Evolutionary conservation across 2,329 filamentous ascomycete genomes (phyloP), one percentile per base, ranked within the genome.

Genomic region (Botrytis porri): DNA sequence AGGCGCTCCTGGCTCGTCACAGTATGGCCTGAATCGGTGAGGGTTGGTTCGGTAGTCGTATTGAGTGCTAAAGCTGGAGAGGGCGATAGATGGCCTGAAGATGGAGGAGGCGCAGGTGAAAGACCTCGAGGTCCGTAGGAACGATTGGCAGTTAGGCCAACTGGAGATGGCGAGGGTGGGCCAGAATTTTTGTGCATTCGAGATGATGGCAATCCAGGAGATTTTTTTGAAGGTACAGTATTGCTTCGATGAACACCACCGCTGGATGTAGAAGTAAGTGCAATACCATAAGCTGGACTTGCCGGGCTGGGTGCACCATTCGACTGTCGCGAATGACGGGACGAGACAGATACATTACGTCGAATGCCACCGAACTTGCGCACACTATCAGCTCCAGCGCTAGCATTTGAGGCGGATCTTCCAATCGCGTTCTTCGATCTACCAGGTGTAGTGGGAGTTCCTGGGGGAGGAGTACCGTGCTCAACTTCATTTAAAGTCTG

Each of bases 321-420:
- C 37, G 94, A 95, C 74, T 90, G 87, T 74, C 91, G 89, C 8
- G 95, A 97, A 77, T 93, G 90, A 77, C 91, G 90, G n/a, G 96
- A 98, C 6, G 95, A 97, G 0, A 94, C 93, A 4, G 96, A 98
- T 69, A 95, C 92, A 80, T 98, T 98, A 76, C 96, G 89, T 75
- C 95, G 89, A 41, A 98, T 84, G 77, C 89, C 90, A 73, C 91
- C 94, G 78, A 92, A 93, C 79, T 92, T 93, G 61, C 93, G 90
- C 59, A 97, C 88, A 79, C 94, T 97, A 77, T 97, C 94, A 29
- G 94, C 93, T 51, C 92, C 94, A 64, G 92, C 94, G 81, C 95
- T 98, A 3, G 93, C 93, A 80, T 91, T 97, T 10, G 96, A 98
- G 20, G 92, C 88, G 8, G 95, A 95, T 78, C 96, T 89, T 62